Evolutionary conservation across 371 early-diverging fungal genomes (phyloP).

Genomic region (Mortierella sp.): DNA sequence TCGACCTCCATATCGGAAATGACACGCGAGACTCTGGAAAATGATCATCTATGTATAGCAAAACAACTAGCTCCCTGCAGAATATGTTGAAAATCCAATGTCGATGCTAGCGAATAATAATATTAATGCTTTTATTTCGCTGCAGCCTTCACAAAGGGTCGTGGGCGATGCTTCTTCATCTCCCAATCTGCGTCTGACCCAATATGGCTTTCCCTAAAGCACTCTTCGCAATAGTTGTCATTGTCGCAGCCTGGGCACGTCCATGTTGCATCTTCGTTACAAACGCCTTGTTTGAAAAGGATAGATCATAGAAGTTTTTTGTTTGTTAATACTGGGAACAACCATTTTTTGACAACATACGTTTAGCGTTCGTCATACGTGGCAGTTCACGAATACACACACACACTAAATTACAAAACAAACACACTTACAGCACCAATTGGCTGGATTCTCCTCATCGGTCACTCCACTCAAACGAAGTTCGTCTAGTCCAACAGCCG

Average conservation of each 20-base stretch:
- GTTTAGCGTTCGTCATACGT: neutral
- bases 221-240: slow-evolving; percentile 65
- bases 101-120: neutral
- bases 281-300: slow-evolving; percentile 58
- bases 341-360: too few relatives aligned
- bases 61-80: too few relatives aligned
- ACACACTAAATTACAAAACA: neutral
- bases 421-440: slow-evolving; percentile 70
- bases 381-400: too few relatives aligned
- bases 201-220: slow-evolving; percentile 66
- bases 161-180: slow-evolving; percentile 54
- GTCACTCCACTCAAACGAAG: slow-evolving; percentile 52
- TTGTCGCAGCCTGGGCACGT: slow-evolving; percentile 68
- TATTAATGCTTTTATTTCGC: slow-evolving; percentile 10
- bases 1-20: slow-evolving; percentile 14
- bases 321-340: too few relatives aligned
- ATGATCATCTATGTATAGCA: neutral
- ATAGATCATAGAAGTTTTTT: neutral
- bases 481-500: slow-evolving; percentile 54
- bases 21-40: neutral
- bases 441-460: slow-evolving; percentile 61
- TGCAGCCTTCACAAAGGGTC: slow-evolving; percentile 27
- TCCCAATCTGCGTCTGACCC: slow-evolving; percentile 54
- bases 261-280: slow-evolving; percentile 72
- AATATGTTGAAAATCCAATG: neutral